A percentile compares a stretch with the other conserved stretches of the same genome.
phyloP scores from a whole-genome alignment of 2,329 filamentous ascomycete genomes.

The Ophidiomyces ophidiicola region DNA sequence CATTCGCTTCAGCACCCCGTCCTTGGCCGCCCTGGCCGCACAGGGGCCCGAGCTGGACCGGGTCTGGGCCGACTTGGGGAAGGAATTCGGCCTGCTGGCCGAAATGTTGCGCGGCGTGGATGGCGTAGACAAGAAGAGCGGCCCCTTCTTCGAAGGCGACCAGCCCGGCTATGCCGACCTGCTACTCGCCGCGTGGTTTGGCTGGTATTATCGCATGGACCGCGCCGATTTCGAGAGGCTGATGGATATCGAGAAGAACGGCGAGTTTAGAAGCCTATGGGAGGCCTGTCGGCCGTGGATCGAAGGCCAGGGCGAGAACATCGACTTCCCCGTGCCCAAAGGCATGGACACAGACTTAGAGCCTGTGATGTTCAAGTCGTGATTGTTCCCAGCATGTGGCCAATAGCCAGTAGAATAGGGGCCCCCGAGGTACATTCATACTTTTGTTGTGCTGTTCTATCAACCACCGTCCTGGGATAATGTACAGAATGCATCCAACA shows the following conservation, averaged over 20 bases:
- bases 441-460: too few species aligned
- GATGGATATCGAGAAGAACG: conserved; percentile 9
- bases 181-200: conserved; percentile 11
- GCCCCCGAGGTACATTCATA: too few species aligned
- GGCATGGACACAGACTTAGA: background rate
- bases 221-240: conserved; percentile 9
- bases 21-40: conserved; percentile 26
- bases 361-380: conserved; percentile 4
- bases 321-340: conserved; percentile 6
- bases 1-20: conserved; percentile 20
- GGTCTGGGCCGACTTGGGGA: conserved; percentile 16
- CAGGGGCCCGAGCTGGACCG: conserved; percentile 11
- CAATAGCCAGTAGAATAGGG: too few species aligned
- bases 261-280: conserved; percentile 12
- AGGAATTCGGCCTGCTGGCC: conserved; percentile 21
- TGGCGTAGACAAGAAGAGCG: conserved; percentile 1
- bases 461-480: too few species aligned
- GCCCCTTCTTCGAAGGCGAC: conserved; percentile 15
- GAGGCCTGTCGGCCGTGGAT: conserved; percentile 13
- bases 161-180: conserved; percentile 14
- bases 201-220: conserved; percentile 11
- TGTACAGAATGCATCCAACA: background rate
- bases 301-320: conserved; percentile 11
- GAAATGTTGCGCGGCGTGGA: conserved; percentile 19
- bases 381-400: too few species aligned